These are phyloP conservation scores for Rhododendron mucronatum DNA, from an alignment of 148 eudicot species.

Conservation along the genomic window DNA sequence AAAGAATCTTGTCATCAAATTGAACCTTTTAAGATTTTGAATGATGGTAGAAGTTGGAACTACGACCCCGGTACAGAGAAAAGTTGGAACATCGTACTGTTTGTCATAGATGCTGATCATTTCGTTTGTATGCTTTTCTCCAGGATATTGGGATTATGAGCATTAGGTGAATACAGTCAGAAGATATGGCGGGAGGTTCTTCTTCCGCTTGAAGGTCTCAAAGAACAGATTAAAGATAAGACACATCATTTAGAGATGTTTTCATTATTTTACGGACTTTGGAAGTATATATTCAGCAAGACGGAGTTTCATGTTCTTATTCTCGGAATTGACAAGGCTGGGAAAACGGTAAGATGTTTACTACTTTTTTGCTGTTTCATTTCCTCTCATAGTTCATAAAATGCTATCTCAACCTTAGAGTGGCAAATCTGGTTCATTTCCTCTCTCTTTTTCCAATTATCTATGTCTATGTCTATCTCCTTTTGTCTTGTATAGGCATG, in stretches of 20 bases:
- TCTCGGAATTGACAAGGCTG: constrained; percentile 96
- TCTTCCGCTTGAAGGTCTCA: constrained; percentile 8
- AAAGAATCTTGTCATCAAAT: neutral
- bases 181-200: neutral
- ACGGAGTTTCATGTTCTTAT: constrained; percentile 90
- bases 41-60: neutral
- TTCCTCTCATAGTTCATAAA: neutral
- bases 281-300: constrained; percentile 77
- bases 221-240: neutral
- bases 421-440: neutral
- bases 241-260: constrained; percentile 51
- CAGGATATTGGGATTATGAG: constrained; percentile 10
- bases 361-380: neutral
- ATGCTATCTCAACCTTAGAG: neutral
- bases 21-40: neutral
- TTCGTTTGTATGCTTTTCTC: neutral
- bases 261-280: constrained; percentile 87
- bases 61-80: neutral
- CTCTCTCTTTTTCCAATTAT: neutral
- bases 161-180: neutral
- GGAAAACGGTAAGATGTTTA: constrained; percentile 68
- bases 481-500: neutral
- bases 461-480: neutral
- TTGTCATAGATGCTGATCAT: neutral
- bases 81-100: neutral